Evolutionary conservation across 805 yeast species (phyloP), one percentile per base, ranked within the genome.

Genomic region (Starmerella bombi): DNA sequence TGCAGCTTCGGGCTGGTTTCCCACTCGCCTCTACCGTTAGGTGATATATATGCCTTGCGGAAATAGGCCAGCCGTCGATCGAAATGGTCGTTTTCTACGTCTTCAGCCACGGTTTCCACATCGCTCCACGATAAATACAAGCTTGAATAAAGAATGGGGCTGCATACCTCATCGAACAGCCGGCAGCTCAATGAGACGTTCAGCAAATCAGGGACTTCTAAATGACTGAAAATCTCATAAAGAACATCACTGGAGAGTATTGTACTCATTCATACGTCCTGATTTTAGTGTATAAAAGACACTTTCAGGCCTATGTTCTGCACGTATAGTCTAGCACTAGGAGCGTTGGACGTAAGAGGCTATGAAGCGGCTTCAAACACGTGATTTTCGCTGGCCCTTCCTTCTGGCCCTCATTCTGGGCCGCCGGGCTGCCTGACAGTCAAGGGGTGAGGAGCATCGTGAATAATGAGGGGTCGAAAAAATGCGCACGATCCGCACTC

Each of bases 1-100:
- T 36, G 21, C 20, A 50, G 36, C 7, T 36, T 30, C 5, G 45
- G 42, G 25, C 52, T 48, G 4, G 37, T 32, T 18, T 19, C 38
- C 55, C 55, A 51, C 36, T 51, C 55, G 1, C 50, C 52, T 3
- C 43, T 41, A 14, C 38, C 43, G 17, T 40, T 38, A 2, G 41
- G 38, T 6, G 18, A 30, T 18, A 42, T 42, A 7, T 4, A 3
- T 3, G 21, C 38, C 6, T 21, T 25, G 10, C 28, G 27, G 4
- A 31, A 25, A n/a, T 22, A 17, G 10, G 6, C 17, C 2, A 45
- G 17, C 3, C 43, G 37, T 5, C 27, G 23, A 32, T 23, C 30
- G 10, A 25, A 14, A 21, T n/a, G 20, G 36, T 41, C 41, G 5
- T 20, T 5, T n/a, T 38, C 28, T 5, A 8, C 17, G 3, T 4